These are phyloP conservation scores for Aspergillus ochraceus DNA, from an alignment of 2,329 filamentous ascomycete genomes.

Conservation along the genomic window DNA sequence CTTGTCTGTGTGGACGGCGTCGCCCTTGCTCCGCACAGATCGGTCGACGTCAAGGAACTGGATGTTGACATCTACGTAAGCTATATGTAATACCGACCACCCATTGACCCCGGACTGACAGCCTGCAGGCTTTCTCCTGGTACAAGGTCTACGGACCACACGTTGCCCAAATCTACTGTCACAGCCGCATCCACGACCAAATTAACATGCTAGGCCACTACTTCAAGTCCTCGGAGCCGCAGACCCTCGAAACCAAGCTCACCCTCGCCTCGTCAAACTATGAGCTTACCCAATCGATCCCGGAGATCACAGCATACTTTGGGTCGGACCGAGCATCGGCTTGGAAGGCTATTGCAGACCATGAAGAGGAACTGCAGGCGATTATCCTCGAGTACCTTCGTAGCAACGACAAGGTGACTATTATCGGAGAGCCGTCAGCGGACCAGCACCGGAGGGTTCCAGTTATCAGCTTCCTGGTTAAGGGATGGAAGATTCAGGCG, in stretches of 20 bases:
- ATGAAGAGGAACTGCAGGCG: conserved; percentile 62
- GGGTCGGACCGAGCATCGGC: conserved; percentile 35
- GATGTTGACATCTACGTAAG: conserved; percentile 69
- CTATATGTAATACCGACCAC: not conserved
- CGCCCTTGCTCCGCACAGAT: conserved; percentile 71
- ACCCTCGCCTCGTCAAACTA: conserved; percentile 70
- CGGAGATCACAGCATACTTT: conserved; percentile 64
- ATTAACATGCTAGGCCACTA: conserved; percentile 64
- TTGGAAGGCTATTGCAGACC: conserved; percentile 56
- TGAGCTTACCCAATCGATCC: conserved; percentile 65
- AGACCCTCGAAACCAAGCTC: conserved; percentile 65
- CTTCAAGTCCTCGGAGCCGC: conserved; percentile 56
- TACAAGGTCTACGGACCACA: conserved; percentile 83
- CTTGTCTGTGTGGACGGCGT: conserved; percentile 74
- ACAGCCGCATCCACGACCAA: conserved; percentile 54
- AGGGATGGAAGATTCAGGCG: conserved; percentile 56
- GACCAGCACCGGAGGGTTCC: conserved; percentile 57
- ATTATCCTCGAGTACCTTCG: conserved; percentile 61
- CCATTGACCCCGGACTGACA: not conserved
- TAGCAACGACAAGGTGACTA: conserved; percentile 52
- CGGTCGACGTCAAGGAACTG: conserved; percentile 66
- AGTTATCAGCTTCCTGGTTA: conserved; percentile 66
- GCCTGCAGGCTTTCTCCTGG: conserved; percentile 63
- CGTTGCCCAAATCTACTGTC: conserved; percentile 68
- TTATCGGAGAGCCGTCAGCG: conserved; percentile 58